phyloP scores from a whole-genome alignment of 1,284 basidiomycete species.

The Marasmius oreades region DNA sequence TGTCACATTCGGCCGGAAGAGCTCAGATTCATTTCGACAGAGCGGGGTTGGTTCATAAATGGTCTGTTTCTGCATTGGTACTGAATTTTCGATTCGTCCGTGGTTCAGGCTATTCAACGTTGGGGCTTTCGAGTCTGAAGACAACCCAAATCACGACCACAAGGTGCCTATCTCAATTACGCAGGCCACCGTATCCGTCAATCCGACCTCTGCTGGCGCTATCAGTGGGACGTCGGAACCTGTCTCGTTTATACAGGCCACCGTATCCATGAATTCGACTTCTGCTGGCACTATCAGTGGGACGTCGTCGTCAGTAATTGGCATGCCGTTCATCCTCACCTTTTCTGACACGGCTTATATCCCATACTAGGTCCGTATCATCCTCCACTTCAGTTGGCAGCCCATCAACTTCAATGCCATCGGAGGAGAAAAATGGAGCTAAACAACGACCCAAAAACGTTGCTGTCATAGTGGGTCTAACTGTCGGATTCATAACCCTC shows the following conservation, averaged over 20 bases:
- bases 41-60: background rate
- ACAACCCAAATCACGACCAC: too few species aligned
- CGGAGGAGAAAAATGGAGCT: background rate
- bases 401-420: background rate
- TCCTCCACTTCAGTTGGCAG: too few species aligned
- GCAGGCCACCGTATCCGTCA: background rate
- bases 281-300: too few species aligned
- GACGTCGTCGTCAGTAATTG: background rate
- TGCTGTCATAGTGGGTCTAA: slow-evolving; percentile 1
- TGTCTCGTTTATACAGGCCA: too few species aligned
- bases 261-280: too few species aligned
- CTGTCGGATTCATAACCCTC: background rate
- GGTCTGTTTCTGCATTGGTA: too few species aligned
- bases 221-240: too few species aligned
- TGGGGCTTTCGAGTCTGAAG: background rate
- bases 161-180: background rate
- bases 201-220: slow-evolving; percentile 1
- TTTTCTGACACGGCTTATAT: background rate
- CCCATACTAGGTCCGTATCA: too few species aligned
- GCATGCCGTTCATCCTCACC: too few species aligned
- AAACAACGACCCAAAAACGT: background rate
- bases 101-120: too few species aligned
- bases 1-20: background rate
- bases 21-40: background rate
- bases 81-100: too few species aligned